These are phyloP conservation scores for Moesziomyces antarcticus DNA, from an alignment of 1,284 basidiomycete genomes.

Conservation along the genomic window DNA sequence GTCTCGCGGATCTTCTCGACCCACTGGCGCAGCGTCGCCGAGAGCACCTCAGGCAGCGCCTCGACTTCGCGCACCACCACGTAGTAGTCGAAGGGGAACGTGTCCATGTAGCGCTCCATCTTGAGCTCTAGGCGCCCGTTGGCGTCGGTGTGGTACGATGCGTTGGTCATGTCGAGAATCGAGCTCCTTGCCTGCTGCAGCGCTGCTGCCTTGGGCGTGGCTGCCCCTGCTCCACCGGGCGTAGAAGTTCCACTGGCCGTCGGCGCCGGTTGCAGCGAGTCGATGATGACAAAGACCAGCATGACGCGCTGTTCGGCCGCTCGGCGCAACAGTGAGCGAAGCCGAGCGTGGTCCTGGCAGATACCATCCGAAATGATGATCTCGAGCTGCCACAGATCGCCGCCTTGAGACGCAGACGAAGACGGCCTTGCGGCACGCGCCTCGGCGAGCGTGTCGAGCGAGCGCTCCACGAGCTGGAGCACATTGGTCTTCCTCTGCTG, in stretches of 20 bases:
- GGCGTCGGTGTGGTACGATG: slow-evolving; percentile 79
- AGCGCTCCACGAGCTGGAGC: slow-evolving; percentile 83
- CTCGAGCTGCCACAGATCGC: slow-evolving; percentile 95
- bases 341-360: slow-evolving; percentile 90
- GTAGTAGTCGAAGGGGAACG: slow-evolving; percentile 98
- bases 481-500: slow-evolving; percentile 92
- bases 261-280: slow-evolving; percentile 75
- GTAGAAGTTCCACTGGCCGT: slow-evolving; percentile 18
- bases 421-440: slow-evolving; percentile 76
- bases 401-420: slow-evolving; percentile 59
- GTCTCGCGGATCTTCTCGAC: slow-evolving; percentile 67
- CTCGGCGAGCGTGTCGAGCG: slow-evolving; percentile 78
- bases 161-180: slow-evolving; percentile 92
- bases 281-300: slow-evolving; percentile 96
- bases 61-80: slow-evolving; percentile 91
- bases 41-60: slow-evolving; percentile 88
- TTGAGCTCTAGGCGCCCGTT: slow-evolving; percentile 84
- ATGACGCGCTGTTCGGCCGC: slow-evolving; percentile 92
- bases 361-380: slow-evolving; percentile 99
- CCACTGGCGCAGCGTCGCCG: slow-evolving; percentile 90
- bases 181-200: slow-evolving; percentile 74
- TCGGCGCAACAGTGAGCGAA: slow-evolving; percentile 82
- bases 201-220: slow-evolving; percentile 1
- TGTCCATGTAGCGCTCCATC: slow-evolving; percentile 86
- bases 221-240: not conserved